phyloP scores from a whole-genome alignment of 441 rosid genomes.

The Pelargonium cotyledonis region DNA sequence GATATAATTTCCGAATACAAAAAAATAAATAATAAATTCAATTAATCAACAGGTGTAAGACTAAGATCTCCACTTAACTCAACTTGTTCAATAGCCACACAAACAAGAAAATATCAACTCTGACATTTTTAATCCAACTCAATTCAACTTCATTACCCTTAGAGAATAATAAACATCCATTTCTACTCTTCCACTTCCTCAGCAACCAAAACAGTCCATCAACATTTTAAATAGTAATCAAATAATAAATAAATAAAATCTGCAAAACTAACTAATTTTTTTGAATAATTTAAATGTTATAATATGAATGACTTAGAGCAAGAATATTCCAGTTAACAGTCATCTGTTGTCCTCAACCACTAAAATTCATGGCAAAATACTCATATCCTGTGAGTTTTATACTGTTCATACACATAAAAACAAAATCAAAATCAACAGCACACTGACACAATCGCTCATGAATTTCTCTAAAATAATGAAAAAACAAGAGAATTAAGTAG shows the following conservation, averaged over 20 bases:
- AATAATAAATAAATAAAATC: not conserved
- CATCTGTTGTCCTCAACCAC: not conserved
- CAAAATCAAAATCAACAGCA: not conserved
- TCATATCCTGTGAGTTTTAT: not conserved
- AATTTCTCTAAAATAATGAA: too few relatives aligned
- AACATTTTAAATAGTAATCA: not conserved
- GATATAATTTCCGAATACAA: not conserved
- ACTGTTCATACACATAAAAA: not conserved
- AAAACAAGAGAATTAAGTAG: too few relatives aligned
- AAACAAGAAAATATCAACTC: too few relatives aligned
- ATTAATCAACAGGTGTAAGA: not conserved
- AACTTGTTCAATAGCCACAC: not conserved
- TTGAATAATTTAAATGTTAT: not conserved
- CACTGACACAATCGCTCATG: not conserved
- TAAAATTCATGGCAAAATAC: not conserved
- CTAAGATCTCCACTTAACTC: not conserved
- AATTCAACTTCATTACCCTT: not conserved
- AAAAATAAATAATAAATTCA: not conserved
- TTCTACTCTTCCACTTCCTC: not conserved
- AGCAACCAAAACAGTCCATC: constrained; percentile 2
- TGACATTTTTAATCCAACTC: too few relatives aligned
- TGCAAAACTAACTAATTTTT: too few relatives aligned
- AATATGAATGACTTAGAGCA: not conserved
- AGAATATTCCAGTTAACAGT: not conserved
- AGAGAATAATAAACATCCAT: not conserved